Conservation (phyloP, 192 early-diverging fungal species). For the Irineochytrium annulatum region DNA sequence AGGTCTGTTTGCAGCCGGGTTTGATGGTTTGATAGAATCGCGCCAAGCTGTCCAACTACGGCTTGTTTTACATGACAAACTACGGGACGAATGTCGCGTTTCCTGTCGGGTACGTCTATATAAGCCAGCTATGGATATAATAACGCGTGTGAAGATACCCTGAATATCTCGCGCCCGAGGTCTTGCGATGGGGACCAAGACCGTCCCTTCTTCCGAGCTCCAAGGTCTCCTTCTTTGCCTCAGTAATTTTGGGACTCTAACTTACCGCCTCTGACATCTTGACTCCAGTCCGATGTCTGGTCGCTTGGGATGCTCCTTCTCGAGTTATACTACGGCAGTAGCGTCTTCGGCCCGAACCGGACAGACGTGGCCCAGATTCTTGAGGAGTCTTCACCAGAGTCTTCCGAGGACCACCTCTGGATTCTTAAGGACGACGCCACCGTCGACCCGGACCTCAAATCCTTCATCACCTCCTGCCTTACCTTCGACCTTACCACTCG, state of each 20-base stretch:
- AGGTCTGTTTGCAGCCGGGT: no score
- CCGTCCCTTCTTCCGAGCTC: neutral
- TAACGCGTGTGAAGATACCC: no score
- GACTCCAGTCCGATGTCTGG: conserved; percentile 15
- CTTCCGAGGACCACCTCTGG: no score
- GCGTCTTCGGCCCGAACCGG: neutral
- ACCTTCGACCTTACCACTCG: neutral
- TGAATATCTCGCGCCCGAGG: conserved; percentile 9
- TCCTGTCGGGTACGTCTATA: conserved; percentile 5
- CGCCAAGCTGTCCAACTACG: conserved; percentile 14
- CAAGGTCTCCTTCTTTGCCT: conserved; percentile 3
- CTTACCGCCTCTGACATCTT: neutral
- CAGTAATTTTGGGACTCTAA: no score
- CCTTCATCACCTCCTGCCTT: neutral
- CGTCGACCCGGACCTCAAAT: neutral
- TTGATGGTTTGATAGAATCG: no score
- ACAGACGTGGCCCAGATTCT: neutral
- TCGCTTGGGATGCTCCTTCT: conserved; percentile 7
- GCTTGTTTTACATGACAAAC: conserved; percentile 13
- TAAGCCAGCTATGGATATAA: no score
- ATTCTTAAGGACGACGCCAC: neutral
- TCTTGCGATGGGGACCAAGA: neutral
- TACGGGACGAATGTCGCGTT: conserved; percentile 3
- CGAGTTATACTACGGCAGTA: neutral
- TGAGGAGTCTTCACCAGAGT: neutral